Percentiles rank a stretch among this genome's conserved stretches.
Conservation (phyloP, 805 yeast species). For the Naumovozyma dairenensis region DNA sequence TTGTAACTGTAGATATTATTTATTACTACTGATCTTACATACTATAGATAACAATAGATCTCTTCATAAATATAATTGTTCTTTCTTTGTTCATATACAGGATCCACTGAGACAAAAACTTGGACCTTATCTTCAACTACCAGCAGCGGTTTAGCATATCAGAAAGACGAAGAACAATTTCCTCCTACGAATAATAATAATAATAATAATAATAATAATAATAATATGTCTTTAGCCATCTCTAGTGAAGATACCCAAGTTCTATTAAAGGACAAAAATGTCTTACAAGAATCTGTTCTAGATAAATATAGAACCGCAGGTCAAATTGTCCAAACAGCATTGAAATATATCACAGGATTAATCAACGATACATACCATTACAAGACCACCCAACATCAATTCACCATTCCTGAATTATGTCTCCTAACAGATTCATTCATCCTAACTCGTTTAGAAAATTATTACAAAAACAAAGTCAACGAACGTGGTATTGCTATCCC, state of each 20-base stretch:
- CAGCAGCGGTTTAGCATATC: background rate
- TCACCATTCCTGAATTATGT: conserved; percentile 63
- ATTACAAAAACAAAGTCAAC: conserved; percentile 51
- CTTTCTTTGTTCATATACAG: background rate
- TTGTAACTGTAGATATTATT: too few relatives aligned
- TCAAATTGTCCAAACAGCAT: conserved; percentile 74
- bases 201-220: background rate
- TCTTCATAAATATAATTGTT: background rate
- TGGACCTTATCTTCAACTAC: background rate
- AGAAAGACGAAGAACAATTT: too few relatives aligned
- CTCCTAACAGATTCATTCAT: conserved; percentile 71
- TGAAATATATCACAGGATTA: conserved; percentile 53
- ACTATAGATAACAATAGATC: too few relatives aligned
- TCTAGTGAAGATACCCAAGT: conserved; percentile 66
- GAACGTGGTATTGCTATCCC: conserved; percentile 94
- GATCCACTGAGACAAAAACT: background rate
- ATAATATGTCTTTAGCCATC: conserved; percentile 59
- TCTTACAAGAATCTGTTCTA: conserved; percentile 47
- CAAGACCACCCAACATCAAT: conserved; percentile 31
- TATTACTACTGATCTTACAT: too few relatives aligned
- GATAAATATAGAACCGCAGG: conserved; percentile 88
- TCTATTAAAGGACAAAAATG: conserved; percentile 63
- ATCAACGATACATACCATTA: conserved; percentile 67
- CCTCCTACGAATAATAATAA: background rate
- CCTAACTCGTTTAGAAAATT: conserved; percentile 45